These are phyloP conservation scores for Zasmidium citrigriseum DNA, from an alignment of 2,329 filamentous ascomycete genomes.

Conservation along the genomic window DNA sequence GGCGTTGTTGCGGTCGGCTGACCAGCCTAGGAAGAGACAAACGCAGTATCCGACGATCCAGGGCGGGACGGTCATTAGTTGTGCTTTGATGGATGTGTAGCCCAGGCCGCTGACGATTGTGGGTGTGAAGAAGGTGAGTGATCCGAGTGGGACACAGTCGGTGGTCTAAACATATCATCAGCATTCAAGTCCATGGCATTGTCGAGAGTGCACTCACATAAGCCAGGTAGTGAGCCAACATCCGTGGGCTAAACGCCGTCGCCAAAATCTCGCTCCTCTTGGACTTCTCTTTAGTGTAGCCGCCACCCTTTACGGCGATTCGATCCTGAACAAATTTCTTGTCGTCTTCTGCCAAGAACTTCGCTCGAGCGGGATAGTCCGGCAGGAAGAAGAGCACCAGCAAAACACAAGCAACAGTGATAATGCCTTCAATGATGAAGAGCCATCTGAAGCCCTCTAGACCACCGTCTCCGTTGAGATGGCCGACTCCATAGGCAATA, in stretches of 20 bases:
- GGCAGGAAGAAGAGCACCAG: conserved; percentile 31
- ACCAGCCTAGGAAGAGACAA: conserved; percentile 31
- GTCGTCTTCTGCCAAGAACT: conserved; percentile 30
- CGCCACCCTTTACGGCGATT: conserved; percentile 36
- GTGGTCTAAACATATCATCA: conserved; percentile 15
- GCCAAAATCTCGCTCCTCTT: conserved; percentile 38
- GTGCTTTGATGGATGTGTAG: conserved; percentile 47
- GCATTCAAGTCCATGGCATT: background rate
- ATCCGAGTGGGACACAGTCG: conserved; percentile 35
- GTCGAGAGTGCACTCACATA: conserved; percentile 20
- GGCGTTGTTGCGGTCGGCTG: conserved; percentile 25
- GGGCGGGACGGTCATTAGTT: conserved; percentile 40
- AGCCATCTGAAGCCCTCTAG: conserved; percentile 50
- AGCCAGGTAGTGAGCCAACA: conserved; percentile 40
- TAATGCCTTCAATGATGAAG: conserved; percentile 30
- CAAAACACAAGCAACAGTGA: conserved; percentile 28
- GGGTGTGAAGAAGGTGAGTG: conserved; percentile 54
- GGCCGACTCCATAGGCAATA: conserved; percentile 65
- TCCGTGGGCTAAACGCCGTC: conserved; percentile 40
- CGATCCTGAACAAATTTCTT: conserved; percentile 30
- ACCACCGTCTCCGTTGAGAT: conserved; percentile 43
- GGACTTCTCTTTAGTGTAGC: conserved; percentile 40
- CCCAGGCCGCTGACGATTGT: conserved; percentile 53
- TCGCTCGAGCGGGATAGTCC: conserved; percentile 32
- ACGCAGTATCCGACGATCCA: conserved; percentile 37